Evolutionary conservation across 306 rosid species (phyloP), one percentile per base, ranked within the genome.

Genomic region (Medicago arabica): DNA sequence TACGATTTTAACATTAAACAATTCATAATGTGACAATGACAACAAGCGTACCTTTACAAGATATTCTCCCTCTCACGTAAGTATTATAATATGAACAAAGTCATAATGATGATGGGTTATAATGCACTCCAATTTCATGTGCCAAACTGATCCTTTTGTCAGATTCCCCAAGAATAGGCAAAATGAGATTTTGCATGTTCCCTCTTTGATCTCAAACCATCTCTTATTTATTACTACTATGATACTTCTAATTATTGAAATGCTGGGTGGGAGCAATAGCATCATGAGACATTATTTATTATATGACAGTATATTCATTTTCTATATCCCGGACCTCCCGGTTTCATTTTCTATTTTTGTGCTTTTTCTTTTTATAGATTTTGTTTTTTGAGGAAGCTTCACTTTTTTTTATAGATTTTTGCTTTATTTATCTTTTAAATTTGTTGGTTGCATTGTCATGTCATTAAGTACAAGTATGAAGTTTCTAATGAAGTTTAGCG

Each of bases 101-200:
- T 66, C 16, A 40, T 39, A 46, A 17, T 47, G 21, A 17, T 47
- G 21, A 31, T 50, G 44, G 55, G 13, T 59, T 74, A 9, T 34
- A 36, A 38, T 62, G 2, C 21, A 28, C 64, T 31, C 13, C 8
- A 39, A 21, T 66, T 23, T 23, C 67, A 55, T 67, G 67, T 54
- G 68, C 68, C 58, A 40, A 53, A 67, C 47, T 3, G 36, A 55
- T n/a, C 66, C 53, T 7, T 40, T 67, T 67, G 46, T 41, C 53
- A 53, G 74, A 53, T 54, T 67, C 57, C 6, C n/a, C 15, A 12
- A 54, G 64, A 66, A 39, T 55, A 76, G 41, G 67, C 47, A 23
- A 66, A 19, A 54, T 7, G 19, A 64, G 67, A 15, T 14, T 61
- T 74, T 74, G 60, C 76, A 71, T 74, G 59, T 74, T 23, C 4